Base-by-base conservation (phyloP, 306 rosid genomes). In the Trifolium subterraneum region DNA sequence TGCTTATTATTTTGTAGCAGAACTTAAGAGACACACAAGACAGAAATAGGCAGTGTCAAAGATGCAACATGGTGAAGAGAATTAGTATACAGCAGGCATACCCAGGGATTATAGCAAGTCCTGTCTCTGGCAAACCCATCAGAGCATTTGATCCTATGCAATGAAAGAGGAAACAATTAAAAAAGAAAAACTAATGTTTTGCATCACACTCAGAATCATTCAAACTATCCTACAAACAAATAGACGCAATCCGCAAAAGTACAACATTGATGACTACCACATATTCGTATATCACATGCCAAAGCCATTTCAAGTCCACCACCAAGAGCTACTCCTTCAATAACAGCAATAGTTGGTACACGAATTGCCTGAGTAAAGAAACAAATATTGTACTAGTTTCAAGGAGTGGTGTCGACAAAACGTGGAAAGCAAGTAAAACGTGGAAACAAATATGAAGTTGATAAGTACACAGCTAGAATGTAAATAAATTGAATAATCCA, bases 81-180 rank as follows among this genome's bases (percentile, higher is more conserved):
- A 68, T 66, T 72, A 76, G 79, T 22, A 58, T 19, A 65, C 64
- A 64, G 71, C 88, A 47, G 68, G 71, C 88, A 47, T 80, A 94
- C 99, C 96, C 97, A 62, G 99, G 97, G 82, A 94, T 92, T 80
- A 92, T 92, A 71, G 99, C 99, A 10, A 89, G 96, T 87, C 95
- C 97, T 55, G 96, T 92, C 90, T 94, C 99, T 65, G 99, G 99
- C 86, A 94, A 83, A 80, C 89, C 92, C 84, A 94, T 65, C 69
- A 86, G 52, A 50, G 92, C 92, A 68, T 84, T 88, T 83, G 90
- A 88, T 44, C 96, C 99, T 94, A 78, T 36, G 59, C 66, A 80
- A 73, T 72, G 72, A 78, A 59, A 67, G 68, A 62, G 64, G 69
- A 65, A 75, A 59, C 44, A 60, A 78, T 71, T 39, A 36, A 55